phyloP scores from a whole-genome alignment of 768 basidiomycete species.

The Serendipita sp. region DNA sequence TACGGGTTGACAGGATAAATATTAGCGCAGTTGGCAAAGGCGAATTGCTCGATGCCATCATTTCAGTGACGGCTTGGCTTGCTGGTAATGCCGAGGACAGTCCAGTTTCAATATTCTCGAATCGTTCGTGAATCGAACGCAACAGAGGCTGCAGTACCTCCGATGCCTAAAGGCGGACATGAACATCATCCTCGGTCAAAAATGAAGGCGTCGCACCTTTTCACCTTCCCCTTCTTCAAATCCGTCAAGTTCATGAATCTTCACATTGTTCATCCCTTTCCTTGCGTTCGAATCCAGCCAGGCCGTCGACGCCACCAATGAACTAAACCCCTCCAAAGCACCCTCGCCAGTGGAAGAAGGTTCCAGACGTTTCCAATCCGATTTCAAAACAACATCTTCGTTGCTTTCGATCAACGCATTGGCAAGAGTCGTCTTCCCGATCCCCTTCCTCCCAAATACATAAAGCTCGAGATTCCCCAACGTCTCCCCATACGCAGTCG shows the following conservation, averaged over 20 bases:
- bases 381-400: not conserved
- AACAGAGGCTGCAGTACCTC: not conserved
- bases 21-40: not conserved
- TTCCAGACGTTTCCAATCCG: not conserved
- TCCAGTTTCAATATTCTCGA: not conserved
- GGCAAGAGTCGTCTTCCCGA: not conserved
- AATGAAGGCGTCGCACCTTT: not conserved
- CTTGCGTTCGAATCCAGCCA: not conserved
- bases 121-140: not conserved
- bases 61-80: not conserved
- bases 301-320: not conserved
- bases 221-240: not conserved
- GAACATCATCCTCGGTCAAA: not conserved
- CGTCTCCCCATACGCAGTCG: not conserved
- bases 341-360: no score
- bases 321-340: no score
- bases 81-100: not conserved
- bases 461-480: not conserved
- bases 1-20: not conserved
- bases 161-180: not conserved
- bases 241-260: not conserved
- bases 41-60: constrained; percentile 1
- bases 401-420: not conserved
- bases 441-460: not conserved
- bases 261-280: not conserved